These are phyloP conservation scores for Multifurca ochricompacta DNA, from an alignment of 768 basidiomycete species.

Conservation along the genomic window DNA sequence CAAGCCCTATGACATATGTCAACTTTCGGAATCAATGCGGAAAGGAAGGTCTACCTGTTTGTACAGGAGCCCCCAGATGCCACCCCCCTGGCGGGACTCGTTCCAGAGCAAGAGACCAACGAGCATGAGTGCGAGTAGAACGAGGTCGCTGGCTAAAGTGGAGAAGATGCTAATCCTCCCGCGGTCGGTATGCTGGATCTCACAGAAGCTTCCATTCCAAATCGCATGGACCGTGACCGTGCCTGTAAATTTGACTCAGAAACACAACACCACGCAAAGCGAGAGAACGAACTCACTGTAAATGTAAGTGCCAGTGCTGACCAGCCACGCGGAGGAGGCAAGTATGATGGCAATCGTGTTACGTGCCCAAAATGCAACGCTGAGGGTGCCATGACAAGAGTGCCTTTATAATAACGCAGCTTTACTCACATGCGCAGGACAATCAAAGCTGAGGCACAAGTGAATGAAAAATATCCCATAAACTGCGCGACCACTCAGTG, in stretches of 20 bases:
- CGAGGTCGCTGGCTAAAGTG: conserved; percentile 3
- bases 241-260: background rate
- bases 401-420: background rate
- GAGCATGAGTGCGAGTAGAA: conserved; percentile 14
- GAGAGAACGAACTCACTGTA: background rate
- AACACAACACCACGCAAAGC: background rate
- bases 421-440: conserved; percentile 12
- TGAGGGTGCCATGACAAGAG: background rate
- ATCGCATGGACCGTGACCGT: background rate
- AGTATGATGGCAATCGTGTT: background rate
- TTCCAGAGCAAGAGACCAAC: conserved; percentile 10
- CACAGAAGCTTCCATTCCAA: background rate
- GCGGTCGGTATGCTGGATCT: background rate
- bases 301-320: background rate
- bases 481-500: background rate
- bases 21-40: background rate
- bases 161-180: background rate
- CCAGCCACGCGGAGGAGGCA: background rate
- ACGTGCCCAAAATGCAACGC: conserved; percentile 5
- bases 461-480: conserved; percentile 7
- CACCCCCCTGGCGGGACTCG: background rate
- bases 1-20: background rate
- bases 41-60: background rate
- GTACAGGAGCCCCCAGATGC: conserved; percentile 6
- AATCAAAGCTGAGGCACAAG: conserved; percentile 11